Evolutionary conservation across 148 eudicot genomes (phyloP).

Genomic region (Spergularia bocconei): DNA sequence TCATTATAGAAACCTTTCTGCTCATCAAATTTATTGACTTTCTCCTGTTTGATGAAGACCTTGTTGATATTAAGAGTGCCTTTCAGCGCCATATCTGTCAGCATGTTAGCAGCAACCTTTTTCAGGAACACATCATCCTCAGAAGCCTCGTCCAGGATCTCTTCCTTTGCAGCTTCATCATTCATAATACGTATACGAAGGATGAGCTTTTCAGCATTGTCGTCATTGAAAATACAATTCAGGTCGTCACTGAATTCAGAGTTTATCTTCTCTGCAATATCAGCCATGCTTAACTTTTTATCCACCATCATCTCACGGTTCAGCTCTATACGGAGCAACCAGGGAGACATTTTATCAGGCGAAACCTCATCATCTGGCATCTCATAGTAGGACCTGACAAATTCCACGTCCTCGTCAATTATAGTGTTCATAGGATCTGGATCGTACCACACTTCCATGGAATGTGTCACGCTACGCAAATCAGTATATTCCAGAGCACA

Average conservation of each 20-base stretch:
- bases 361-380: conserved; percentile 98
- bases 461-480: conserved; percentile 89
- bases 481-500: conserved; percentile 93
- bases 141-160: conserved; percentile 71
- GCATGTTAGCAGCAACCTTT: conserved; percentile 89
- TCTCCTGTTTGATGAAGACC: conserved; percentile 83
- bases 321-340: conserved; percentile 94
- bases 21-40: conserved; percentile 78
- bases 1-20: conserved; percentile 75
- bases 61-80: conserved; percentile 94
- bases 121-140: conserved; percentile 98
- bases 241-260: conserved; percentile 83
- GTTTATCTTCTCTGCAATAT: conserved; percentile 94
- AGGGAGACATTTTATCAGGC: conserved; percentile 91
- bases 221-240: conserved; percentile 91
- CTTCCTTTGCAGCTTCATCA: conserved; percentile 91
- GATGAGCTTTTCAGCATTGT: conserved; percentile 93
- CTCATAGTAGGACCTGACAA: conserved; percentile 93
- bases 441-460: conserved; percentile 99
- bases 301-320: conserved; percentile 99
- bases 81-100: conserved; percentile 92
- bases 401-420: conserved; percentile 90
- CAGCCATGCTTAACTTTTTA: conserved; percentile 95
- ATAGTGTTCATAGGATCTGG: conserved; percentile 94
- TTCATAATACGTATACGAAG: conserved; percentile 96